Base-by-base conservation (phyloP, 495 filamentous ascomycete species). In the Podospora australis region DNA sequence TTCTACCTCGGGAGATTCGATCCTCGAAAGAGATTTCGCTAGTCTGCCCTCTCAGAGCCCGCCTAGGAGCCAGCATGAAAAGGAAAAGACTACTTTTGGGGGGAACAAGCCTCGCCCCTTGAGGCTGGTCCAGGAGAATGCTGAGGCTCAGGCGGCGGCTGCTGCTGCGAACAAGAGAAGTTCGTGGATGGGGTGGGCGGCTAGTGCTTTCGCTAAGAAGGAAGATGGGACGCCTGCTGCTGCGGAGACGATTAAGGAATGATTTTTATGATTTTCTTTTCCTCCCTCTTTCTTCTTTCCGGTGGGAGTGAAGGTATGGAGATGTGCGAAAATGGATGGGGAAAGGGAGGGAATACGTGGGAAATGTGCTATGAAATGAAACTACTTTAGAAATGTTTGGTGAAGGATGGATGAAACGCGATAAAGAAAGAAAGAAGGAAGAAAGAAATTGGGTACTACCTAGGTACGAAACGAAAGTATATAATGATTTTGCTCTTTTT, bases 51-150 rank as follows among this genome's bases (percentile, higher is more conserved):
- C 42, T 48, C n/a, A n/a, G n/a, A 74, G 73, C 56, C 75, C 76
- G 42, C 69, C 80, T 30, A 71, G 44, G 62, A 36, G 40, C 20
- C 55, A 52, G 39, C 54, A 60, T 26, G 81, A 84, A 67, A 79
- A 82, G 30, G 81, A 86, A 64, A 73, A 67, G 49, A 78, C 75
- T 3, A 80, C 76, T 9, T 72, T 83, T 43, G 72, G 72, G 2
- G 85, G 84, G 4, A 90, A 81, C 53, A 88, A 88, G 58, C 76
- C 94, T 41, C 77, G 92, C 24, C 92, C 92, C 1, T 68, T 98
- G 59, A 74, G 91, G 32, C 74, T 98, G 9, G 92, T 98, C 46
- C 85, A 89, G 67, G 86, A 77, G 69, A 73, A 69, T 30, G 46
- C 53, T 13, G 59, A 61, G 50, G 48, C 56, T 14, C 42, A 55